Evolutionary conservation across 441 rosid species (phyloP).

Genomic region (Viola pubescens): DNA sequence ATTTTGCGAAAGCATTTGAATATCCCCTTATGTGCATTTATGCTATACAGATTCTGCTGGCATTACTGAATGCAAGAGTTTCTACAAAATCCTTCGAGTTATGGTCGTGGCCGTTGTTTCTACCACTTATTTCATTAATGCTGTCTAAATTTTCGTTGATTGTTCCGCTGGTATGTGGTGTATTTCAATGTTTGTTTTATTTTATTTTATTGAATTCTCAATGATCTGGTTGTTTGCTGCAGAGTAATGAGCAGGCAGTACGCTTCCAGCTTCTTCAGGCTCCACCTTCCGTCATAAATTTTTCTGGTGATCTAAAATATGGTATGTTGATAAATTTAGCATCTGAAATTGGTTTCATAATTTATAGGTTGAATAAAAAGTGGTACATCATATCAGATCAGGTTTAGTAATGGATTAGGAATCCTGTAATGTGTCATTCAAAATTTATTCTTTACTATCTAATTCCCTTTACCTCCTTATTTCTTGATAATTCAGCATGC

Average conservation of each 20-base stretch:
- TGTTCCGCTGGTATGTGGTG: conserved; percentile 62
- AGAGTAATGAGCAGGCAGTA: conserved; percentile 80
- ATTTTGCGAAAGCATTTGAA: too few species aligned
- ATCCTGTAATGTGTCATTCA: too few species aligned
- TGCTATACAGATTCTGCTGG: conserved; percentile 54
- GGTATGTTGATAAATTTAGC: conserved; percentile 27
- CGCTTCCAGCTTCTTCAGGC: conserved; percentile 79
- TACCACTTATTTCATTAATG: conserved; percentile 63
- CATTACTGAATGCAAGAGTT: conserved; percentile 74
- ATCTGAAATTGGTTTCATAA: background rate
- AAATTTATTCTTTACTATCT: too few species aligned
- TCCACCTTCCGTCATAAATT: conserved; percentile 57
- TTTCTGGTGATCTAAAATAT: conserved; percentile 82
- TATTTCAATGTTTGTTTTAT: conserved; percentile 40
- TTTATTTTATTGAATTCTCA: conserved; percentile 7
- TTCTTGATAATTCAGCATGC: too few species aligned
- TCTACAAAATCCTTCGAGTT: conserved; percentile 56
- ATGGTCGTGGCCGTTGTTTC: conserved; percentile 62
- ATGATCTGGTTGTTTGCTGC: conserved; percentile 20
- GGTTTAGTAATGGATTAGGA: too few species aligned
- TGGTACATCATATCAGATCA: too few species aligned
- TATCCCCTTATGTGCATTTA: too few species aligned
- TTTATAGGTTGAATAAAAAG: too few species aligned
- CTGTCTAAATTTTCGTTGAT: conserved; percentile 80
- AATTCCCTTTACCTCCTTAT: too few species aligned